Conservation (phyloP, 2,329 filamentous ascomycete species). For the Ploettnerulaceae sp. region DNA sequence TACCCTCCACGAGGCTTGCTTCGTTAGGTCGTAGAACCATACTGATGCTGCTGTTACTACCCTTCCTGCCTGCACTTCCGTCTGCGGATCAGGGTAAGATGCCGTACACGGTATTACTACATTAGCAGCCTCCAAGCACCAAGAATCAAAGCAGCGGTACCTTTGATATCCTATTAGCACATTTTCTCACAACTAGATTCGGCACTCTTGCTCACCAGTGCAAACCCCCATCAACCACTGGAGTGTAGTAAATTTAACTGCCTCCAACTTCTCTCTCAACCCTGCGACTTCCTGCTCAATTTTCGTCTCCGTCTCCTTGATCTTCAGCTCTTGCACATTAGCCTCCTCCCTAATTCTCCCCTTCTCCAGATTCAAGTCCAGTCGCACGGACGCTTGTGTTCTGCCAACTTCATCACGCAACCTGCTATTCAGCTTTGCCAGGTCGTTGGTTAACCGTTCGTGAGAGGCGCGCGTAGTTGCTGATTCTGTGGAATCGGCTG, state of each 20-base stretch:
- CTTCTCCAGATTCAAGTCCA: conserved; percentile 95
- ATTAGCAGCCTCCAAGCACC: conserved; percentile 68
- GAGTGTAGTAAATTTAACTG: conserved; percentile 95
- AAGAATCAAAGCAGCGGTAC: conserved; percentile 59
- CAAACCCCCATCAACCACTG: conserved; percentile 95
- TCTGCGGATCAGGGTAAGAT: neutral
- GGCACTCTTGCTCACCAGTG: conserved; percentile 42
- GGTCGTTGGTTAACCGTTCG: conserved; percentile 88
- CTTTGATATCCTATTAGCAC: conserved; percentile 22
- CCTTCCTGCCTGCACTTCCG: no score
- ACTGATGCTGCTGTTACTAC: no score
- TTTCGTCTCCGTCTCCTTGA: conserved; percentile 97
- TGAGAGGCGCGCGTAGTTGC: conserved; percentile 84
- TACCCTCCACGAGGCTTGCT: no score
- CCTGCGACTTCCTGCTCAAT: conserved; percentile 97
- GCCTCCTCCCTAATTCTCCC: conserved; percentile 94
- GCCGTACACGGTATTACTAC: conserved; percentile 36
- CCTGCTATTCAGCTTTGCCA: conserved; percentile 86
- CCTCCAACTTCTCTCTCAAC: conserved; percentile 85
- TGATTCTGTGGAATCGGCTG: conserved; percentile 85
- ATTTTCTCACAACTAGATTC: neutral
- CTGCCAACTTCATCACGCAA: conserved; percentile 90
- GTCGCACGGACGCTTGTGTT: conserved; percentile 84
- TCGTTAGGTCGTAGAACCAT: no score
- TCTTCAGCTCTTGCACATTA: conserved; percentile 92